These are phyloP conservation scores for Lentinula sp. DNA, from an alignment of 768 basidiomycete genomes.

Conservation along the genomic window DNA sequence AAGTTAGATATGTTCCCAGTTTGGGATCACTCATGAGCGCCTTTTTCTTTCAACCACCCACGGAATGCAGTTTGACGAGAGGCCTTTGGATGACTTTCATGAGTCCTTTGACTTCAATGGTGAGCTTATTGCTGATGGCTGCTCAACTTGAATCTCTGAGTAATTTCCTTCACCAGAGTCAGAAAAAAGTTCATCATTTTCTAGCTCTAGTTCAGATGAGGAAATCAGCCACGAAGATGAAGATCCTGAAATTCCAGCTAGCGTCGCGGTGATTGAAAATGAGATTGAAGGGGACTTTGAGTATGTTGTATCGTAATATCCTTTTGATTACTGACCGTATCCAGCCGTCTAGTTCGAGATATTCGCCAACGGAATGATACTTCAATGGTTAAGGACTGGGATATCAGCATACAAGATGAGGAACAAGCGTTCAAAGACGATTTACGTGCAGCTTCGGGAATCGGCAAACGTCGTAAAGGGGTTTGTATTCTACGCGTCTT, in stretches of 20 bases:
- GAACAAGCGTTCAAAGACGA: conserved; percentile 71
- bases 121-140: neutral
- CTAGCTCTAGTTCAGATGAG: neutral
- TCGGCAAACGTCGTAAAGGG: conserved; percentile 52
- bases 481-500: conserved; percentile 20
- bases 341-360: conserved; percentile 61
- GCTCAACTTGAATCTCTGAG: neutral
- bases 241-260: conserved; percentile 1
- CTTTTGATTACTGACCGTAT: neutral
- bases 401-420: conserved; percentile 61
- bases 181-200: neutral
- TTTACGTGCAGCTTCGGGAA: conserved; percentile 65
- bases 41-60: too few relatives aligned
- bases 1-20: too few relatives aligned
- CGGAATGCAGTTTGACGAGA: neutral
- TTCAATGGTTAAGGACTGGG: conserved; percentile 62
- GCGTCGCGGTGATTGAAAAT: conserved; percentile 20
- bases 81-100: neutral
- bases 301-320: conserved; percentile 20
- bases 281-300: conserved; percentile 57
- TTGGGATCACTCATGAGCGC: too few relatives aligned
- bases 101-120: neutral
- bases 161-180: neutral
- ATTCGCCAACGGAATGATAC: conserved; percentile 50
- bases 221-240: conserved; percentile 30